Percentiles rank a stretch among this genome's conserved stretches.
These are phyloP conservation scores for Sporobolomyces phaffii DNA, from an alignment of 768 basidiomycete genomes.

Conservation along the genomic window DNA sequence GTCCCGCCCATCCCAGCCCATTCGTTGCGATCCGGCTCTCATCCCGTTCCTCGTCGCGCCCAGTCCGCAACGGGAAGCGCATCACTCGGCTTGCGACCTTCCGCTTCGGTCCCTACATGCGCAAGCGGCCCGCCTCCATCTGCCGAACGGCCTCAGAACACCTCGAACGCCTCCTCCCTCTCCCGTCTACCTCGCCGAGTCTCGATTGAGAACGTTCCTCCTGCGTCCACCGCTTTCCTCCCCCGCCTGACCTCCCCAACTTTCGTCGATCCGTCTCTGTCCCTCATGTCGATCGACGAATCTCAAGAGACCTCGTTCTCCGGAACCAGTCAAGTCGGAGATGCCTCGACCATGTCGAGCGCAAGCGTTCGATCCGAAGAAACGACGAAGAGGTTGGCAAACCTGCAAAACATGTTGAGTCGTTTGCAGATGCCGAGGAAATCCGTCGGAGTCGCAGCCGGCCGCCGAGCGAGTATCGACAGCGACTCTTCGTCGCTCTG, in stretches of 20 bases:
- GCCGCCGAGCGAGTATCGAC: not conserved
- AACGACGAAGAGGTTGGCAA: conserved; percentile 33
- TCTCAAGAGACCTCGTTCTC: not conserved
- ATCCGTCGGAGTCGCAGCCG: not conserved
- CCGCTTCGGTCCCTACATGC: no score
- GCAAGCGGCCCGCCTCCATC: not conserved
- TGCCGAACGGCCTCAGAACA: not conserved
- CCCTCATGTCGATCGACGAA: conserved; percentile 18
- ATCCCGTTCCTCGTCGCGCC: not conserved
- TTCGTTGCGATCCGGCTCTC: not conserved
- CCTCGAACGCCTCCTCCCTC: not conserved
- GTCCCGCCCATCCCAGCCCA: not conserved
- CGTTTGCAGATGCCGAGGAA: conserved; percentile 27
- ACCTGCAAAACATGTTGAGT: conserved; percentile 35
- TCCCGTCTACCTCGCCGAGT: conserved; percentile 3
- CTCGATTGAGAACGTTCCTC: not conserved
- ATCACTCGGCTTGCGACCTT: not conserved
- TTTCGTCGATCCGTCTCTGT: conserved; percentile 1
- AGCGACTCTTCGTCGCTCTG: no score
- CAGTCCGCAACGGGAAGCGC: not conserved
- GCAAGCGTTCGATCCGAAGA: conserved; percentile 16
- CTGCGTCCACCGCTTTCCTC: not conserved
- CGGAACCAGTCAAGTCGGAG: not conserved
- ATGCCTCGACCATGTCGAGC: not conserved
- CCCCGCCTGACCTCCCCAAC: not conserved